Base-by-base conservation (phyloP, 2,329 filamentous ascomycete species). In the Arthrobotrys entomopaga region DNA sequence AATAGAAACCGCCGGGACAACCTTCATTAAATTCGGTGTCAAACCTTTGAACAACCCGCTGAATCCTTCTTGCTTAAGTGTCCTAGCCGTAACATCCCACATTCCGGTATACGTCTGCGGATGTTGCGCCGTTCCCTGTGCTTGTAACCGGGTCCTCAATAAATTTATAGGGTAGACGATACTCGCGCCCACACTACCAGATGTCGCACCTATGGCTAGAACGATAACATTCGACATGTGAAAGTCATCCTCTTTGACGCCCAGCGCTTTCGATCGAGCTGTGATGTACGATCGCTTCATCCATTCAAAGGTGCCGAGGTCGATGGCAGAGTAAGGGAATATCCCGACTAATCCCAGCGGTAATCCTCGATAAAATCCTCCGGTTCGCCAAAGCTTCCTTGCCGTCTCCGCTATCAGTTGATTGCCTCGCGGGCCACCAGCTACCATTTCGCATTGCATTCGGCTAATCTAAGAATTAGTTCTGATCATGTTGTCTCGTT, bases 281-380 rank as follows among this genome's bases (percentile, higher is more conserved):
- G 83, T 83, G 38, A 90, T 87, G 76, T 96, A 88, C 6, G 85
- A 85, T 54, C 87, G 88, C 82, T 99, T 99, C 75, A 97, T 86
- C 73, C 95, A 88, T 82, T 99, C 95, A 80, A 98, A 99, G 0
- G 92, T 97, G 77, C 92, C 92, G 79, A 99, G 90, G 80, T 99
- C 95, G 80, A 99, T 96, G 57, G 95, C 95, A 48, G 93, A 94
- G 81, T 98, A 99, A 0, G 95, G 95, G 79, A 99, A 99, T 89
- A 98, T 97, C 80, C 95, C 95, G 58, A 97, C 83, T 2, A 99
- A 86, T 15, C 95, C 95, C 87, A 98, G 95, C 0, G 93, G 93
- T 38, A 99, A 86, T 46, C 95, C 95, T 63, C 94, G 92, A 81
- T 98, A 99, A 76, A 93, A 94, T 20, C 92, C 92, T 70, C 91